A percentile compares a stretch with the other conserved stretches of the same genome.
phyloP scores from a whole-genome alignment of 495 filamentous ascomycete genomes.

The Penicillium nucicola region DNA sequence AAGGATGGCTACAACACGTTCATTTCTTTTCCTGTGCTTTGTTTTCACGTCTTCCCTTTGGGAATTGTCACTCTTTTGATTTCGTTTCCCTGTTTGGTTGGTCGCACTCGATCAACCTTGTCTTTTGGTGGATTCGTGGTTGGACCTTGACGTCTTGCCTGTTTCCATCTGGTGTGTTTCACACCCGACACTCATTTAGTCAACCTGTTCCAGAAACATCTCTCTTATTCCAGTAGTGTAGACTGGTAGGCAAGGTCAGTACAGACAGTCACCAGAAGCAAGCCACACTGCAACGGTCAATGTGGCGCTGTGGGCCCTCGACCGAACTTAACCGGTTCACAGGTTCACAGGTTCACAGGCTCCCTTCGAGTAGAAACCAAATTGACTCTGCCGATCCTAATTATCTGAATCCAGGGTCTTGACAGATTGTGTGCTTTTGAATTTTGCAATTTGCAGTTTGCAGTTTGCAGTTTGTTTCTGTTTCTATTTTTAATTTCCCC shows the following conservation, averaged over 20 bases:
- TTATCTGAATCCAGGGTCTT: background rate
- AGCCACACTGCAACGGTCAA: background rate
- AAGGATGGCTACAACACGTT: constrained; percentile 8
- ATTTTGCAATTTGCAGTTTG: too few relatives aligned
- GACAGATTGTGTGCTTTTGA: background rate
- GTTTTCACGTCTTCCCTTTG: background rate
- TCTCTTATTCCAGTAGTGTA: background rate
- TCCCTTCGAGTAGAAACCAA: background rate
- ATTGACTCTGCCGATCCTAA: background rate
- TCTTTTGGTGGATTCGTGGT: too few relatives aligned
- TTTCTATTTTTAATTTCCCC: background rate
- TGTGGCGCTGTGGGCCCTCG: too few relatives aligned
- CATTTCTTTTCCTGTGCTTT: background rate
- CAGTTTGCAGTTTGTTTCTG: background rate
- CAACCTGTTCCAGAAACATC: background rate
- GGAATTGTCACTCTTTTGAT: background rate
- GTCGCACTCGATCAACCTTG: background rate
- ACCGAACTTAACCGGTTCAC: too few relatives aligned
- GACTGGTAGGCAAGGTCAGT: too few relatives aligned
- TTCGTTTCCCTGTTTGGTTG: background rate
- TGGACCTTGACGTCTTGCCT: background rate
- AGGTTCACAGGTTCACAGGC: too few relatives aligned
- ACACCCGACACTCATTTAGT: background rate
- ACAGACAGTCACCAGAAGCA: too few relatives aligned
- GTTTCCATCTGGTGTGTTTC: background rate